These are phyloP conservation scores for Zygoascus ofunaensis DNA, from an alignment of 805 yeast species.

Conservation along the genomic window DNA sequence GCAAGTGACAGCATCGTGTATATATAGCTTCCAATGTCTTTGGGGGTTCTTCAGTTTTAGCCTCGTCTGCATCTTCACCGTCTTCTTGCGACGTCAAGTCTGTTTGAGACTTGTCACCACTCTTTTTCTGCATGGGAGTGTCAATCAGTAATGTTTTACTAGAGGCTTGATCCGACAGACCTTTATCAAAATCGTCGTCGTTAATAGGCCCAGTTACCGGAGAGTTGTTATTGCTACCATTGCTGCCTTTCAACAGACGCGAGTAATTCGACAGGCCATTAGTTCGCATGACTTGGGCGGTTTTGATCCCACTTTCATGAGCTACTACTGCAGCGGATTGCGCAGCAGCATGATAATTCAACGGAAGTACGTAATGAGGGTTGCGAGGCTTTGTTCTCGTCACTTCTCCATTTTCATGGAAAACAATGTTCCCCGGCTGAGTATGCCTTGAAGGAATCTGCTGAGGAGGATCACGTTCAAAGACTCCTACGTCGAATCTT, in stretches of 20 bases:
- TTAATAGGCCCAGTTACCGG: conserved; percentile 5
- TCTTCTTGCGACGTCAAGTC: not conserved
- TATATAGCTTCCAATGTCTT: conserved; percentile 60
- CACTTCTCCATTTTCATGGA: conserved; percentile 22
- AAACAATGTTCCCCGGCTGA: conserved; percentile 60
- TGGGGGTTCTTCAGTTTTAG: conserved; percentile 26
- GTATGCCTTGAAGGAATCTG: conserved; percentile 87
- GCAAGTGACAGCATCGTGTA: conserved; percentile 84
- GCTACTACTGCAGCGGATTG: conserved; percentile 15
- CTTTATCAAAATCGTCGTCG: conserved; percentile 20
- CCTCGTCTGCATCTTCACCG: conserved; percentile 15
- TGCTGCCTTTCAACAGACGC: not conserved
- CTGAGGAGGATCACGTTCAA: conserved; percentile 80
- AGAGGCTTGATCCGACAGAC: conserved; percentile 5
- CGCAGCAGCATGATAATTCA: conserved; percentile 13
- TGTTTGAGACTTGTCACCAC: conserved; percentile 1
- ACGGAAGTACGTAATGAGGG: conserved; percentile 13
- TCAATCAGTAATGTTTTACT: conserved; percentile 11
- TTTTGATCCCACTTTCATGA: conserved; percentile 16
- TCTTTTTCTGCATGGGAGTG: conserved; percentile 13
- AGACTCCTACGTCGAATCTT: conserved; percentile 65
- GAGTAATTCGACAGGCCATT: not conserved
- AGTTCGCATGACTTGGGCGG: conserved; percentile 12
- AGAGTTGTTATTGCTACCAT: conserved; percentile 3
- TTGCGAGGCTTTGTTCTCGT: conserved; percentile 4